Percentiles rank a stretch among this genome's conserved stretches.
These are phyloP conservation scores for Alternaria sp. DNA, from an alignment of 2,329 filamentous ascomycete genomes.

Conservation along the genomic window DNA sequence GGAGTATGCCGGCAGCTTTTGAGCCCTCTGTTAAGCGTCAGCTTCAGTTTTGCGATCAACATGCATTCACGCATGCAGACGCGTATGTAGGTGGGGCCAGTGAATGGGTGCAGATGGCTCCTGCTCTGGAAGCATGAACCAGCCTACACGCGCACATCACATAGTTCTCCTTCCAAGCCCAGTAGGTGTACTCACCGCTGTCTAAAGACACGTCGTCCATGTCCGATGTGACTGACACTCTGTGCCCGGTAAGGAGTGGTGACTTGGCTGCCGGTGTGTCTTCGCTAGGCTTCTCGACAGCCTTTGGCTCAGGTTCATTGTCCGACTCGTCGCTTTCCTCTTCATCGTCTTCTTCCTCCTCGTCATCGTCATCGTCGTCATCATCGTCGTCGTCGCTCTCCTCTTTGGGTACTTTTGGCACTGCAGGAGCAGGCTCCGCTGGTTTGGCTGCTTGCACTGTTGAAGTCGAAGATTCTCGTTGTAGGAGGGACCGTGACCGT, in stretches of 20 bases:
- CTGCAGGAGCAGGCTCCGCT: constrained; percentile 32
- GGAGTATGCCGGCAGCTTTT: constrained; percentile 44
- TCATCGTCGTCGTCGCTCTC: constrained; percentile 22
- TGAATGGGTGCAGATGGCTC: neutral
- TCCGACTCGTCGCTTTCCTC: constrained; percentile 15
- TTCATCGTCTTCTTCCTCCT: constrained; percentile 21
- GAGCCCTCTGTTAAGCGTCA: constrained; percentile 38
- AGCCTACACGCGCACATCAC: constrained; percentile 14
- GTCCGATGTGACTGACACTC: constrained; percentile 63
- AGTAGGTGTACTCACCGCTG: constrained; percentile 58
- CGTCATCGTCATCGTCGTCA: constrained; percentile 20
- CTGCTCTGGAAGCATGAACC: neutral
- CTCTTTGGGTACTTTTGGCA: constrained; percentile 25
- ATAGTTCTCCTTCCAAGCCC: constrained; percentile 9
- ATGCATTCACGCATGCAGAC: neutral
- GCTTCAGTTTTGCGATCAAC: constrained; percentile 8
- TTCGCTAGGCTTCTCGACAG: constrained; percentile 20
- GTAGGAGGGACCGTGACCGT: constrained; percentile 64
- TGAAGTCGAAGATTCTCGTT: constrained; percentile 44
- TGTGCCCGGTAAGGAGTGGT: constrained; percentile 61
- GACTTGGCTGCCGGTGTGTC: constrained; percentile 55
- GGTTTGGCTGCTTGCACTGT: constrained; percentile 35
- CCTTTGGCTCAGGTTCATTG: constrained; percentile 16
- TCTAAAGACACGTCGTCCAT: constrained; percentile 72
- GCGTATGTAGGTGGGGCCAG: neutral